These are phyloP conservation scores for Tetrahymena elliotti DNA, from an alignment of 73 alveolate genomes.

Conservation along the genomic window DNA sequence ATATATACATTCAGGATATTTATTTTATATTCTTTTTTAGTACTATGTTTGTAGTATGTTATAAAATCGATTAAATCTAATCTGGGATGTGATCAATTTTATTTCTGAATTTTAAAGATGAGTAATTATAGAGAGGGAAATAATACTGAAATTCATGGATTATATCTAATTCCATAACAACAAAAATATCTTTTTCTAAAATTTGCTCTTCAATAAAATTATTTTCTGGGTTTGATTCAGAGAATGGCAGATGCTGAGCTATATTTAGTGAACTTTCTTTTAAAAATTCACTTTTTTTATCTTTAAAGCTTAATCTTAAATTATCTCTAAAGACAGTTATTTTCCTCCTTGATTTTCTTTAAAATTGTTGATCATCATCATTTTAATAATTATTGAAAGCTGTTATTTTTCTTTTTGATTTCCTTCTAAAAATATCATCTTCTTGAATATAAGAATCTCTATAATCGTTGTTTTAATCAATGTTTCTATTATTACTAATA, in stretches of 20 bases:
- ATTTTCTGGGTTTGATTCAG: neutral
- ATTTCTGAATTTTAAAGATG: neutral
- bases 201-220: neutral
- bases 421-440: neutral
- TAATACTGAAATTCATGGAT: neutral
- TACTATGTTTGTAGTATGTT: neutral
- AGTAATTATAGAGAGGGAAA: neutral
- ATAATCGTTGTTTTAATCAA: neutral
- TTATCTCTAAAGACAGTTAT: neutral
- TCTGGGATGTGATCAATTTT: neutral
- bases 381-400: neutral
- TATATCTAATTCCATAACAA: neutral
- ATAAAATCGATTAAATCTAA: neutral
- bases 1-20: neutral
- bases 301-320: neutral
- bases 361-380: neutral
- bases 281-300: neutral
- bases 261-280: neutral
- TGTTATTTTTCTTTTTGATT: neutral
- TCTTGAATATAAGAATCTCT: neutral
- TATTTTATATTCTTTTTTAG: neutral
- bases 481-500: neutral
- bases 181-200: neutral
- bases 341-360: neutral
- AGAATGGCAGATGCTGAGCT: neutral